Evolutionary conservation across 805 yeast genomes (phyloP).

Genomic region (Ogataea parapolymorpha): DNA sequence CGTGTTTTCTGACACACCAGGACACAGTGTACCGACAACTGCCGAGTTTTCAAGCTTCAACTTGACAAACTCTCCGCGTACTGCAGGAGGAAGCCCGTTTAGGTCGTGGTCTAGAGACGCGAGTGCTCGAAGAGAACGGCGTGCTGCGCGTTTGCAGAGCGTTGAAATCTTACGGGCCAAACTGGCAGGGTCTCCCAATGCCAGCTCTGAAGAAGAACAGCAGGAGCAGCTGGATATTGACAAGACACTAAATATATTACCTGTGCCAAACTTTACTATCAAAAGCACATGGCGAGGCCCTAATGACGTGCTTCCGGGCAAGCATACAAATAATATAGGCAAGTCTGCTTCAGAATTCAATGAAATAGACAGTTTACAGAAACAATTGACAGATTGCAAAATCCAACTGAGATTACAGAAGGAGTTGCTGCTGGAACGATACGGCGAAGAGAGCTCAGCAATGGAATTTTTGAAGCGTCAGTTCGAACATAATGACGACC

Average conservation of each 20-base stretch:
- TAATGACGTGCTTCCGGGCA: background rate
- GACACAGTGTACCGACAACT: conserved; percentile 11
- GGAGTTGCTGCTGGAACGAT: conserved; percentile 28
- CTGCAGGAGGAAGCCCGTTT: conserved; percentile 10
- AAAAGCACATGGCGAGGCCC: conserved; percentile 12
- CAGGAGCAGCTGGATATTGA: conserved; percentile 16
- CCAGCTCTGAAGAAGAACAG: conserved; percentile 13
- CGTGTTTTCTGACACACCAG: conserved; percentile 8
- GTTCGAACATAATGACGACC: conserved; percentile 6
- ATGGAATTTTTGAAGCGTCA: conserved; percentile 13
- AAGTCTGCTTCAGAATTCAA: conserved; percentile 14
- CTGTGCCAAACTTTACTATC: conserved; percentile 15
- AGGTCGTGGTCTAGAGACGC: conserved; percentile 12
- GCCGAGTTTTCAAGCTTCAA: conserved; percentile 8
- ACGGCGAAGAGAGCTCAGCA: conserved; percentile 18
- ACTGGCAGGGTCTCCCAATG: conserved; percentile 21
- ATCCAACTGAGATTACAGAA: conserved; percentile 32
- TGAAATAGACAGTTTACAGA: conserved; percentile 29
- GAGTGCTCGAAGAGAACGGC: conserved; percentile 18
- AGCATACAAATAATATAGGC: background rate
- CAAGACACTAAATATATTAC: conserved; percentile 17
- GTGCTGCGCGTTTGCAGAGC: conserved; percentile 19
- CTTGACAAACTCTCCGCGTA: conserved; percentile 5
- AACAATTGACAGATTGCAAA: conserved; percentile 33
- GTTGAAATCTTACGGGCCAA: conserved; percentile 14